Conservation (phyloP, 345 rosid species). For the Xanthoceras sorbifolium region DNA sequence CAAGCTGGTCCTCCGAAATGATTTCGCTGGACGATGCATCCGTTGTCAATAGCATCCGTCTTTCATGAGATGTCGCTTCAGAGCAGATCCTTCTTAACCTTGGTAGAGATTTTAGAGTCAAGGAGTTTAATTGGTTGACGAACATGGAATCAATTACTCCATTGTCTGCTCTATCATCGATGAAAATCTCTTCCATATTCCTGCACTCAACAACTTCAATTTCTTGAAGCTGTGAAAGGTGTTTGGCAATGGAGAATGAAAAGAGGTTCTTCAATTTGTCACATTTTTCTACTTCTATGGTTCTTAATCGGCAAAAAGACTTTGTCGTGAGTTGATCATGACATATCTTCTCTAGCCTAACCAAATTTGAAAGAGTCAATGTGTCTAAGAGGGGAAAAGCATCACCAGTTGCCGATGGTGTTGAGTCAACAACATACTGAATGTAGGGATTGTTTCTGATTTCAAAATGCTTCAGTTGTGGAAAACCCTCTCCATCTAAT, state of each 20-base stretch:
- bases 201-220: conserved; percentile 21
- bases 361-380: background rate
- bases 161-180: background rate
- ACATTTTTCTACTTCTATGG: conserved; percentile 19
- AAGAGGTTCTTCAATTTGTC: conserved; percentile 24
- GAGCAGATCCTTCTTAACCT: background rate
- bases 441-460: background rate
- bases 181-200: conserved; percentile 10
- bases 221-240: conserved; percentile 23
- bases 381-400: conserved; percentile 18
- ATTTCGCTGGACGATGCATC: conserved; percentile 1
- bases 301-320: conserved; percentile 14
- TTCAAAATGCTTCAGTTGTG: background rate
- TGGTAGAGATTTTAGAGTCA: conserved; percentile 1
- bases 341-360: conserved; percentile 3
- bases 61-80: background rate
- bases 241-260: conserved; percentile 19
- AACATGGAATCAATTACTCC: background rate
- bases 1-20: too few species aligned
- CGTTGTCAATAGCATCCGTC: background rate
- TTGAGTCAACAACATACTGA: background rate
- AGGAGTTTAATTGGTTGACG: background rate
- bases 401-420: background rate
- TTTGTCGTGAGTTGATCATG: background rate
- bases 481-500: conserved; percentile 4